A percentile compares a stretch with the other conserved stretches of the same genome.
Conservation (phyloP, 176 grass and related monocot species). For the Paspalum notatum region DNA sequence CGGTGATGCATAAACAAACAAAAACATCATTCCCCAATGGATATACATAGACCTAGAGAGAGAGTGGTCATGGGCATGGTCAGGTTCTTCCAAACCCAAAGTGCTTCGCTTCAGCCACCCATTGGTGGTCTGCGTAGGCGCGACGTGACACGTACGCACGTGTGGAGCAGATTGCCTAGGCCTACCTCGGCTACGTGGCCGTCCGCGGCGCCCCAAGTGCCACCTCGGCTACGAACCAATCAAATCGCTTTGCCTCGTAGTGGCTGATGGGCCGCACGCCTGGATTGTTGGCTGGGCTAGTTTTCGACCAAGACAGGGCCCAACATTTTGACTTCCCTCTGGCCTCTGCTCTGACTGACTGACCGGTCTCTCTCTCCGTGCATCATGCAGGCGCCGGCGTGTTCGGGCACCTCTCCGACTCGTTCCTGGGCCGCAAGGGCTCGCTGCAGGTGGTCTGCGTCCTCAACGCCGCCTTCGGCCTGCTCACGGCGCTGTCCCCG, state of each 20-base stretch:
- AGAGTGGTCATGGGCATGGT: too few relatives aligned
- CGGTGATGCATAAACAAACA: too few relatives aligned
- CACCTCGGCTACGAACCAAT: background rate
- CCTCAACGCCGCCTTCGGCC: conserved; percentile 75
- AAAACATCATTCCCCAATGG: too few relatives aligned
- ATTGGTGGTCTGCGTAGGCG: background rate
- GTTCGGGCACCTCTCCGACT: conserved; percentile 89
- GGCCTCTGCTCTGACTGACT: too few relatives aligned
- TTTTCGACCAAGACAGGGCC: background rate
- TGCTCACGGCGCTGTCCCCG: conserved; percentile 64
- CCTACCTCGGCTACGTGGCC: background rate
- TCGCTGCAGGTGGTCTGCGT: conserved; percentile 56
- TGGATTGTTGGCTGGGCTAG: background rate
- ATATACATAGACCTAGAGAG: too few relatives aligned
- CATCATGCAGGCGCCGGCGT: conserved; percentile 60
- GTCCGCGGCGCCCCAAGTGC: background rate
- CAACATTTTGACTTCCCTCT: background rate
- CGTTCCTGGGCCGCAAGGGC: conserved; percentile 71
- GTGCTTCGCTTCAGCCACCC: too few relatives aligned
- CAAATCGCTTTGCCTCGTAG: background rate
- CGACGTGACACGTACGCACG: background rate
- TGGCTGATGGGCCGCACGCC: too few relatives aligned
- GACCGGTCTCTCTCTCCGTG: too few relatives aligned
- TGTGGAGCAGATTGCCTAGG: background rate
- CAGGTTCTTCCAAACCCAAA: too few relatives aligned